These are phyloP conservation scores for Biscutella laevigata DNA, from an alignment of 441 rosid genomes.

Conservation along the genomic window DNA sequence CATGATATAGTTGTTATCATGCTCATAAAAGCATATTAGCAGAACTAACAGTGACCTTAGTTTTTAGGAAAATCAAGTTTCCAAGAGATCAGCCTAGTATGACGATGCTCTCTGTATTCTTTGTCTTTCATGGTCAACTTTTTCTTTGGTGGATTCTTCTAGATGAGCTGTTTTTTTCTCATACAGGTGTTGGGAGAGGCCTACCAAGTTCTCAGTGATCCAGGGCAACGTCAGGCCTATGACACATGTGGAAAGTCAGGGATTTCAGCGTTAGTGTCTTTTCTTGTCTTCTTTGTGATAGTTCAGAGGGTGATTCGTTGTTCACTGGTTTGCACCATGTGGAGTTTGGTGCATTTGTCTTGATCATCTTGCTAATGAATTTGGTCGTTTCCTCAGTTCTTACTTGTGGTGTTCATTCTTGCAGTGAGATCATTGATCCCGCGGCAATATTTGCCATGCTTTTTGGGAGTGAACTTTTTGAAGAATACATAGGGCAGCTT, in stretches of 20 bases:
- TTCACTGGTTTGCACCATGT: constrained; percentile 7
- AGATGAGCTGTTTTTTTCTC: constrained; percentile 3
- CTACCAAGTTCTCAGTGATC: constrained; percentile 91
- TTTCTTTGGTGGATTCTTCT: neutral
- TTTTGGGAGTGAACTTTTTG: constrained; percentile 97
- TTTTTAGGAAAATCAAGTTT: neutral
- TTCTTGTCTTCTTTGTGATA: constrained; percentile 22
- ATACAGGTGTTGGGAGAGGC: constrained; percentile 88
- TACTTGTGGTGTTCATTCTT: constrained; percentile 17
- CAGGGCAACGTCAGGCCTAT: constrained; percentile 83
- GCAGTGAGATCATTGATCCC: constrained; percentile 92
- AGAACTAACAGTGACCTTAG: neutral
- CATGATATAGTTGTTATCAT: neutral
- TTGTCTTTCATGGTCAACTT: neutral
- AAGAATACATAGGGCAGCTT: constrained; percentile 90
- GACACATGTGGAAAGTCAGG: constrained; percentile 87
- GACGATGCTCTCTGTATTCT: neutral
- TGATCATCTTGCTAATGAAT: neutral
- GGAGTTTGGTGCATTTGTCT: constrained; percentile 7
- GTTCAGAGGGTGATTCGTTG: neutral
- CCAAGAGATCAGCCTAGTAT: neutral
- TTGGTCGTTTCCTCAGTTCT: neutral
- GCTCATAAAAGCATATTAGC: neutral
- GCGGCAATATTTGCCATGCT: constrained; percentile 98
- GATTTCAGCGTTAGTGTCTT: constrained; percentile 79